Base-by-base conservation (phyloP, 2,329 filamentous ascomycete species). In the Blastomyces parvus region DNA sequence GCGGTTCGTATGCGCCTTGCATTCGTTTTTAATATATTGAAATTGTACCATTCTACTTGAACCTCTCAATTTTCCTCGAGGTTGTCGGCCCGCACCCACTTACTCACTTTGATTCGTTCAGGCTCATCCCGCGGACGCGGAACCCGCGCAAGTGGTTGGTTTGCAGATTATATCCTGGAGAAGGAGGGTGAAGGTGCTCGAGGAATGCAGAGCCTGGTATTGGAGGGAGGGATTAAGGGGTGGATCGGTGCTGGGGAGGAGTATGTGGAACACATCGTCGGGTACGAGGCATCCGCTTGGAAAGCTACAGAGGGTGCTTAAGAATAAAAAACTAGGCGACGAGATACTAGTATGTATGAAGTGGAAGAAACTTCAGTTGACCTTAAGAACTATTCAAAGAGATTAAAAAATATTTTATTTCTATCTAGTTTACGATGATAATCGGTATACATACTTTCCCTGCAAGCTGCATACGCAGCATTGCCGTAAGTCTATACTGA, bases 61-160 rank as follows among this genome's bases (percentile, higher is more conserved):
- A 11, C 58, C 42, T 6, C 25, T 14, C 30, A 13, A 2, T 38
- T 38, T 38, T 38, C 13, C 36, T 11, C 36, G 36, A 38, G 33
- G 1, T 36, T 33, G 33, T 33, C 33, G 1, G 33, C 33, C 33
- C 3, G 6, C 33, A 9, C 33, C 33, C 33, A 36, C 33, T 36
- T 57, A 42, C 36, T 57, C 11, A 57, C 13, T 14, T 3, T 50
- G 11, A 59, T 36, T 13, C 33, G 42, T 62, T 38, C 22, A 86
- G 84, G 80, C 2, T 85, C 84, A 1, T 85, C 81, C 1, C 66
- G 67, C 2, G 83, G 83, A 4, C 80, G 84, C 2, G 84, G 83
- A 2, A 80, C 76, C 2, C 77, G 83, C n/a, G 78, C 81, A 1
- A 82, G 81, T 1, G 78, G 76, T 8, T 86, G 83, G 83, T 81